These are phyloP conservation scores for Cenococcum geophilum DNA, from an alignment of 495 filamentous ascomycete species.

Conservation along the genomic window DNA sequence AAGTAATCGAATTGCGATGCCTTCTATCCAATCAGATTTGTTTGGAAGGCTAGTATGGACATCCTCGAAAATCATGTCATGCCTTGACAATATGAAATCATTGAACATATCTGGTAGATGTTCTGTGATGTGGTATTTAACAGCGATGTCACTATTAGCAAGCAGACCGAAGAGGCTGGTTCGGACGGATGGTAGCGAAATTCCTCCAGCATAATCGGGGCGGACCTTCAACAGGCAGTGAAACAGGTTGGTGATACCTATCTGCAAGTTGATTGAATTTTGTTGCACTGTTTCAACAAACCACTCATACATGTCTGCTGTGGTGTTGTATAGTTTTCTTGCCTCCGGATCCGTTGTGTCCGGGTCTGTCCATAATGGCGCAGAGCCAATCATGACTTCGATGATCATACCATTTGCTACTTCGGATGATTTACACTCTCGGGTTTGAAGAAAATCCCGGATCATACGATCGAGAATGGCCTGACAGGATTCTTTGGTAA, in stretches of 20 bases:
- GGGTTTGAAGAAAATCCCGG: constrained; percentile 49
- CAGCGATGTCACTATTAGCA: constrained; percentile 56
- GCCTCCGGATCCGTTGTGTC: constrained; percentile 41
- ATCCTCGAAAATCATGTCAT: constrained; percentile 76
- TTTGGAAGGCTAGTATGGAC: constrained; percentile 65
- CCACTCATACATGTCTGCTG: constrained; percentile 72
- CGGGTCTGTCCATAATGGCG: constrained; percentile 55
- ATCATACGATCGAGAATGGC: constrained; percentile 48
- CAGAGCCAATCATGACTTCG: constrained; percentile 61
- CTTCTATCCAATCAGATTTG: constrained; percentile 65
- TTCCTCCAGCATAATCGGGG: constrained; percentile 53
- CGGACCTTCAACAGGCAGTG: constrained; percentile 59
- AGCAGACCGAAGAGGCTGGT: constrained; percentile 71
- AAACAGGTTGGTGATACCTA: constrained; percentile 59
- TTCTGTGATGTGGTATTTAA: constrained; percentile 68
- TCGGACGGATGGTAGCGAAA: constrained; percentile 58
- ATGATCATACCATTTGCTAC: constrained; percentile 63
- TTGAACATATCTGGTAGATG: constrained; percentile 69
- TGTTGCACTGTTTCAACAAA: constrained; percentile 58
- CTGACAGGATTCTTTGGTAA: constrained; percentile 10
- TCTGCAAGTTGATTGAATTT: constrained; percentile 61
- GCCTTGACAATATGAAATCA: constrained; percentile 67
- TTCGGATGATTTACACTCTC: constrained; percentile 65
- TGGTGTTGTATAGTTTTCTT: constrained; percentile 49
- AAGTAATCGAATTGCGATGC: constrained; percentile 76